Evolutionary conservation across 805 yeast genomes (phyloP), one percentile per base, ranked within the genome.

Genomic region (Priceomyces carsonii): DNA sequence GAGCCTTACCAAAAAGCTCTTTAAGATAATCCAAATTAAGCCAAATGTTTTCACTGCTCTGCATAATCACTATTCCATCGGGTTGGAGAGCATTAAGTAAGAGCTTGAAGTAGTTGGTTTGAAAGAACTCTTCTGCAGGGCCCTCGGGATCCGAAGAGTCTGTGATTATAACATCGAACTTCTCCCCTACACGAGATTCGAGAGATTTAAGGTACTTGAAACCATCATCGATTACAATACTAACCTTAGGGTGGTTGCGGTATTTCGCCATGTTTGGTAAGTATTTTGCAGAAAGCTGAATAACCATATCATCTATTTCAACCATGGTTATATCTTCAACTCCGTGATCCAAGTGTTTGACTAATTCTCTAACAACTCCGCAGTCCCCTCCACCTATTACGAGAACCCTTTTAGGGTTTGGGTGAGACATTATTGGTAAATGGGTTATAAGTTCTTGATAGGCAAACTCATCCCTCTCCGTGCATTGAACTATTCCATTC

Each of bases 331-430:
- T 83, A 30, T 66, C 60, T 45, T 83, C 82, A 3, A 82, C 73
- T 5, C 72, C 68, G 25, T 67, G 66, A 9, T 58, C 59, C 19
- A 64, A 48, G 53, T 85, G 91, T 62, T 89, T 90, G 29, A 87
- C 78, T 12, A 86, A 81, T 59, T 89, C 97, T 51, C 97, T 75
- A 23, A 90, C 65, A 14, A 89, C 96, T 42, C 97, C 97, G 45
- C 97, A 95, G 59, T 89, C 97, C 27, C 97, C 97, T 17, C 97
- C 97, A 18, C 97, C 97, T 50, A 89, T 85, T 19, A 89, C 93
- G 33, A 89, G 73, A 7, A 88, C 95, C 36, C 72, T 75, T 48
- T 75, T 76, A 1, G 97, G 96, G 26, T 69, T 52, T 3, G 78
- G 77, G 62, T 89, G 97, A 8, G 86, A 65, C 75, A 81, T 79